Evolutionary conservation across 2,329 filamentous ascomycete genomes (phyloP), one percentile per base, ranked within the genome.

Genomic region (Pseudocercospora musae): DNA sequence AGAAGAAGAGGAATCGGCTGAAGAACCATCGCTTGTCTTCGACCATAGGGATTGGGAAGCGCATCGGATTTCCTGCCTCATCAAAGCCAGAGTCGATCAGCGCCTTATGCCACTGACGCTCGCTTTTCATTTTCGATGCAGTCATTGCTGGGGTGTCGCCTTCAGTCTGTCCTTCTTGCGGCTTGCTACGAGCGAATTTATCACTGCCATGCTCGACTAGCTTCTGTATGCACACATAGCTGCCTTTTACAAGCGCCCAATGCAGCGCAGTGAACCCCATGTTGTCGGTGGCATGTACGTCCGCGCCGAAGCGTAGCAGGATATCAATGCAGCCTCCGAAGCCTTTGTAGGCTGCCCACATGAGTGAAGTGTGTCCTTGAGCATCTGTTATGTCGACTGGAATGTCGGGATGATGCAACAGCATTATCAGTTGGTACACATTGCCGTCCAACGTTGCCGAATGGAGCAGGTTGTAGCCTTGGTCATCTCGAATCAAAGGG

Each of bases 341-440:
- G 37, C 96, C 95, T 78, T 99, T 99, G 81, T 99, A 99, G 15
- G 94, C 94, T 18, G 95, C 92, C 95, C 95, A 99, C 95, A 99
- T 99, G 64, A 99, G 83, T 64, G 89, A 89, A 0, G 95, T 98
- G 77, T 99, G 96, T 5, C 93, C 92, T 74, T 92, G 94, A 56
- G 87, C 86, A 78, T 99, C 95, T 58, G 89, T 84, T 5, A 95
- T 90, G 74, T 99, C 95, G 65, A 99, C 92, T 15, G 92, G 91
- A 63, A 99, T 95, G 73, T 95, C 92, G 15, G 73, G 71, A 74
- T 97, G 93, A 78, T 99, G 95, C 23, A 99, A 84, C 7, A 99
- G 85, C 1, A 99, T 85, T 55, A 93, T 87, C 27, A 99, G 84
- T 62, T 98, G 85, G 68, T 96, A 89, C 20, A 96, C 90, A 75